Conservation (phyloP, 768 basidiomycete genomes). For the Boletus speciosus region DNA sequence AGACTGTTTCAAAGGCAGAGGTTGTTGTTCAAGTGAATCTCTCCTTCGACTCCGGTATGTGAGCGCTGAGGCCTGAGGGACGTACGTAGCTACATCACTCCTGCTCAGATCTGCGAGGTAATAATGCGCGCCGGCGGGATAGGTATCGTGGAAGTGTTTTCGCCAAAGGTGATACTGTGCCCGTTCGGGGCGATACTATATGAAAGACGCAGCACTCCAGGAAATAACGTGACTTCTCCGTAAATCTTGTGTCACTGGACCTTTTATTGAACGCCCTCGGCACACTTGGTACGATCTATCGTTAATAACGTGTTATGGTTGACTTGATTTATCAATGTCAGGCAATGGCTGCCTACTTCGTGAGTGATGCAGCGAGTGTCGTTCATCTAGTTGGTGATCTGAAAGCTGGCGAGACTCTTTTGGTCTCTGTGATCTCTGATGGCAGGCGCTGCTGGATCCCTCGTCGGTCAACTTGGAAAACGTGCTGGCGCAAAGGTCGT, state of each 20-base stretch:
- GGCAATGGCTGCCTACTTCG: constrained; percentile 88
- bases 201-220: constrained; percentile 48
- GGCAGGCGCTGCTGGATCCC: constrained; percentile 84
- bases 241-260: constrained; percentile 52
- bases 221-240: constrained; percentile 47
- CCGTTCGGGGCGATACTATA: constrained; percentile 37
- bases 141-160: constrained; percentile 64
- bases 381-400: constrained; percentile 39
- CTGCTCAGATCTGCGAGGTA: background rate
- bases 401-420: constrained; percentile 79
- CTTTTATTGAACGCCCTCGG: constrained; percentile 76
- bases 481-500: constrained; percentile 76
- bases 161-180: constrained; percentile 57
- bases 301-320: background rate
- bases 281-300: constrained; percentile 48
- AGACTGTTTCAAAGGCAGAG: constrained; percentile 49
- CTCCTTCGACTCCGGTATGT: constrained; percentile 84
- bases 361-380: constrained; percentile 32
- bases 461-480: constrained; percentile 84
- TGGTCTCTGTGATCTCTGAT: constrained; percentile 65
- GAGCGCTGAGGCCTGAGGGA: constrained; percentile 57
- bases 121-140: constrained; percentile 36
- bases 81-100: constrained; percentile 55
- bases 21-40: constrained; percentile 76
- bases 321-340: constrained; percentile 24